Base-by-base conservation (phyloP, 331 rosid genomes). In the Ulmus americana region DNA sequence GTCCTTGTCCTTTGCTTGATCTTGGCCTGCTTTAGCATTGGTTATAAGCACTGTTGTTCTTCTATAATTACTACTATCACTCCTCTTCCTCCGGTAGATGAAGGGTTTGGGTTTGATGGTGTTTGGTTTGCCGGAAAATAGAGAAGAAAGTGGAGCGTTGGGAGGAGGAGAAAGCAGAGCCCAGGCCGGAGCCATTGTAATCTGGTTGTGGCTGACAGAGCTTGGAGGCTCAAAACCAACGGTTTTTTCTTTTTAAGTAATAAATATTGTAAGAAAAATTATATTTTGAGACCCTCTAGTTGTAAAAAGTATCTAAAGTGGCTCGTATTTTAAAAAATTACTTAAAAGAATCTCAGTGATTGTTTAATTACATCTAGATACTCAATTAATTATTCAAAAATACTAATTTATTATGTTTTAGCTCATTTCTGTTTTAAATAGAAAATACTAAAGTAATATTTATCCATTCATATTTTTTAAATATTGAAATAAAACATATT, bases 161-260 rank as follows among this genome's bases (percentile, higher is more conserved):
- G 81, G 81, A 71, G 96, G 53, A 5, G 80, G 81, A 76, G 94
- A 64, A 59, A 81, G 76, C 66, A 76, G 63, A 64, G 85, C 63
- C 77, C 74, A 77, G 46, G 70, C 82, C 70, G 75, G 41, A 68
- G 78, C 83, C 74, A 77, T 88, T 28, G 55, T 49, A 45, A 38
- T 61, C 54, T 41, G 45, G 15, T 61, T 55, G 70, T 75, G 77
- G 80, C 63, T 68, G 73, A 48, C 42, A 67, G 60, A 68, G 67
- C 16, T 68, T 40, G 60, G 65, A 46, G 47, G 52, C 67, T 60
- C 48, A 67, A 54, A 67, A 64, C 76, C 76, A 75, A 70, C 69
- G 64, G 73, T 75, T 65, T 61, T 10, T 50, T 40, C 35, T 28
- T 28, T 28, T 28, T 3, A 2, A 2, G 35, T 28, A 28, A 0